phyloP scores from a whole-genome alignment of 2,329 filamentous ascomycete species.

The Fusarium hainanense region DNA sequence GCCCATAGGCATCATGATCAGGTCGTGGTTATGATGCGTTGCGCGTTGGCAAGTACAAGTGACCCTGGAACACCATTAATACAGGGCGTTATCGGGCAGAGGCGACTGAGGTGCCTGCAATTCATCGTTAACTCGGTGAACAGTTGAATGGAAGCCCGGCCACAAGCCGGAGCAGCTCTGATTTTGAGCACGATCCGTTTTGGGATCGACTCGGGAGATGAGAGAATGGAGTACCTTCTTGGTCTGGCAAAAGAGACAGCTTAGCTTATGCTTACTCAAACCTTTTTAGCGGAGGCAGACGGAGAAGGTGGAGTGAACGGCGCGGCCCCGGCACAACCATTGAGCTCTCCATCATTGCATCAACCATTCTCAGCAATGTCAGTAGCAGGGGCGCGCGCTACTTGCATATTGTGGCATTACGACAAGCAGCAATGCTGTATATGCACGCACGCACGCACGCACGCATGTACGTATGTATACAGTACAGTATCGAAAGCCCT shows the following conservation, averaged over 20 bases:
- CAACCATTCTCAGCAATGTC: constrained; percentile 26
- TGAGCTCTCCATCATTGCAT: constrained; percentile 34
- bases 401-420: constrained; percentile 18
- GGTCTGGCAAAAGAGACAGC: constrained; percentile 35
- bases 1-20: constrained; percentile 17
- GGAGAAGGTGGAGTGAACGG: constrained; percentile 42
- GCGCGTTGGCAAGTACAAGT: constrained; percentile 6
- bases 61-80: constrained; percentile 34
- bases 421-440: constrained; percentile 14
- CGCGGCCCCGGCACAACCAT: constrained; percentile 38
- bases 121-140: constrained; percentile 15
- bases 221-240: constrained; percentile 36
- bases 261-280: constrained; percentile 47
- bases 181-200: constrained; percentile 29
- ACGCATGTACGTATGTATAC: constrained; percentile 1
- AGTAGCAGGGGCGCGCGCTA: constrained; percentile 24
- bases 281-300: constrained; percentile 40
- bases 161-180: constrained; percentile 35
- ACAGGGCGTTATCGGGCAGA: constrained; percentile 32
- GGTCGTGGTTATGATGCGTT: constrained; percentile 17
- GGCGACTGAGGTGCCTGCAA: constrained; percentile 17
- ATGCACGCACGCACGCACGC: background rate
- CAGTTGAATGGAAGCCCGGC: constrained; percentile 28
- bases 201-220: constrained; percentile 41
- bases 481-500: constrained; percentile 23